Percentiles rank a stretch among this genome's conserved stretches.
Conservation (phyloP, 371 early-diverging fungal genomes). For the Haplosporangium sp. region DNA sequence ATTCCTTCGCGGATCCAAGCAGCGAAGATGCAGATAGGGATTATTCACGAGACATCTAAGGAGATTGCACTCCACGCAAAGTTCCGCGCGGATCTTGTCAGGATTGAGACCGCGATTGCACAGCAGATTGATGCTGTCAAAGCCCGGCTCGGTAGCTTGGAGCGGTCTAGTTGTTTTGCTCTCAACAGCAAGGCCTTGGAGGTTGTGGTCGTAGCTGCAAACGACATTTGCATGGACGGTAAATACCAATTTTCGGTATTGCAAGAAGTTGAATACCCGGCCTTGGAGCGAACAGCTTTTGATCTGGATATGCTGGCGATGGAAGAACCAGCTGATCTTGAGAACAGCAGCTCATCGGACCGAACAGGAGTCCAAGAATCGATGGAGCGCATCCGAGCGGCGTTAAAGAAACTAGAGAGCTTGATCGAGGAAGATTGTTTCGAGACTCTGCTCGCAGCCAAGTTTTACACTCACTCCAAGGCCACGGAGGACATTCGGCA, state of each 20-base stretch:
- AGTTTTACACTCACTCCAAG: slow-evolving; percentile 49
- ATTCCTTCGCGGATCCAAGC: slow-evolving; percentile 26
- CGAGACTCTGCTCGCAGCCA: slow-evolving; percentile 47
- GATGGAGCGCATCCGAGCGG: slow-evolving; percentile 42
- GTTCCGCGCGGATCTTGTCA: slow-evolving; percentile 54
- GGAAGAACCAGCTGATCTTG: slow-evolving; percentile 13
- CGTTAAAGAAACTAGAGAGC: slow-evolving; percentile 27
- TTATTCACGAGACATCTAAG: slow-evolving; percentile 49
- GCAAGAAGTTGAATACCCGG: slow-evolving; percentile 51
- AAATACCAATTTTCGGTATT: slow-evolving; percentile 50
- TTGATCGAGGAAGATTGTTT: slow-evolving; percentile 49
- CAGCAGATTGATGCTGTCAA: slow-evolving; percentile 53
- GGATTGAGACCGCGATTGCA: slow-evolving; percentile 49
- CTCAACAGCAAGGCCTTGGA: slow-evolving; percentile 45
- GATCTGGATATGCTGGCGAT: slow-evolving; percentile 35
- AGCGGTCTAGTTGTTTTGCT: slow-evolving; percentile 52
- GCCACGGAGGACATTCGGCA: slow-evolving; percentile 54
- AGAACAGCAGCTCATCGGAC: slow-evolving; percentile 10
- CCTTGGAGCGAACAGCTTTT: slow-evolving; percentile 42
- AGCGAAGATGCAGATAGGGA: slow-evolving; percentile 33
- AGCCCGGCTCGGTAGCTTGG: slow-evolving; percentile 45
- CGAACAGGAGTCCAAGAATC: slow-evolving; percentile 40
- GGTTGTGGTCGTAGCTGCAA: slow-evolving; percentile 28
- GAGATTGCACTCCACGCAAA: slow-evolving; percentile 54
- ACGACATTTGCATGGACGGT: slow-evolving; percentile 42